These are phyloP conservation scores for Boletus sp. DNA, from an alignment of 768 basidiomycete species.

Conservation along the genomic window DNA sequence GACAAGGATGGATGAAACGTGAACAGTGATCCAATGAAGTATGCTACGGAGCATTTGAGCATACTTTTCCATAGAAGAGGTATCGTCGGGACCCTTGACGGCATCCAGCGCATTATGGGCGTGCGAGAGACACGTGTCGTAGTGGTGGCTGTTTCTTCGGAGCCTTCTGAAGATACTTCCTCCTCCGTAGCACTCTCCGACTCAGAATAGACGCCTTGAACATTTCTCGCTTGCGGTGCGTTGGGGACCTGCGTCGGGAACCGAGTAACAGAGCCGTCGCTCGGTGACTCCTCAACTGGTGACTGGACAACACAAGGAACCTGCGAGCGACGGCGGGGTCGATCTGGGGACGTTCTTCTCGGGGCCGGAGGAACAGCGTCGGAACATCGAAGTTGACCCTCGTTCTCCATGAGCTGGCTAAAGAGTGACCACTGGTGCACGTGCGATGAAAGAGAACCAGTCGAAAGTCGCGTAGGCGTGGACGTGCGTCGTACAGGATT, in stretches of 20 bases:
- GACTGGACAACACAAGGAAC: slow-evolving; percentile 1
- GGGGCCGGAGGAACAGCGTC: not conserved
- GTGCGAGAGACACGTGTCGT: slow-evolving; percentile 10
- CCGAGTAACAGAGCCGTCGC: not conserved
- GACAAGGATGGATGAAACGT: slow-evolving; percentile 83
- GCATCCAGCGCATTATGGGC: slow-evolving; percentile 6
- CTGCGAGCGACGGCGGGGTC: not conserved
- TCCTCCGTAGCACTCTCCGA: slow-evolving; percentile 1
- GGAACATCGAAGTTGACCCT: slow-evolving; percentile 38
- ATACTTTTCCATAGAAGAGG: slow-evolving; percentile 64
- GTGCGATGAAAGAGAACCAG: slow-evolving; percentile 14
- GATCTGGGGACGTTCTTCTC: slow-evolving; percentile 6
- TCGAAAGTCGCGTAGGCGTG: slow-evolving; percentile 7
- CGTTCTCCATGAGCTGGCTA: slow-evolving; percentile 68
- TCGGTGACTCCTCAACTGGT: not conserved
- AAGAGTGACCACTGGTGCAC: slow-evolving; percentile 62
- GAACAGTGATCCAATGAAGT: slow-evolving; percentile 87
- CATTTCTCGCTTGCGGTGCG: not conserved
- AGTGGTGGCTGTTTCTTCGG: slow-evolving; percentile 8
- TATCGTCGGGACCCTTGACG: slow-evolving; percentile 34
- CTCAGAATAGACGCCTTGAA: not conserved
- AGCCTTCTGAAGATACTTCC: slow-evolving; percentile 12
- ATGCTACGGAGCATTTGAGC: slow-evolving; percentile 88
- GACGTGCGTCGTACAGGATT: slow-evolving; percentile 17
- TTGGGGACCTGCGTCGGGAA: not conserved